Conservation (phyloP, 1,139 yeast species). For the Lodderomyces beijingensis region DNA sequence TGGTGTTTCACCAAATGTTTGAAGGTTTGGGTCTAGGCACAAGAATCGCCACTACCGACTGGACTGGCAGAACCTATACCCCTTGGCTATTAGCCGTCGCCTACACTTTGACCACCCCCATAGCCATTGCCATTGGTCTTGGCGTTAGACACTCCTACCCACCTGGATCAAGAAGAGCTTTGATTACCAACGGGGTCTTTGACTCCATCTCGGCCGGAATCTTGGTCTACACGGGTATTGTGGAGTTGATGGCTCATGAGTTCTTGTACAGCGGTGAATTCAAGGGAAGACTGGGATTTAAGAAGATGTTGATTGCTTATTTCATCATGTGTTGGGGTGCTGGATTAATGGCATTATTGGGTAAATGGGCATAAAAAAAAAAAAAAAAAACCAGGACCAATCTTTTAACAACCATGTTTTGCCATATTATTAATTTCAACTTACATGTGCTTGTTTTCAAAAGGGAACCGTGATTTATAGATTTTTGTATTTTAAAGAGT, state of each 20-base stretch:
- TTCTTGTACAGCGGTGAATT: conserved; percentile 67
- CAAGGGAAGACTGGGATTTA: conserved; percentile 45
- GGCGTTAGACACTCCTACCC: conserved; percentile 71
- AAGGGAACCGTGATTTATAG: too few species aligned
- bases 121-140: conserved; percentile 80
- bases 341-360: conserved; percentile 80
- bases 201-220: conserved; percentile 87
- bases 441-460: too few species aligned
- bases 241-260: conserved; percentile 86
- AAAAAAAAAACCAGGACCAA: too few species aligned
- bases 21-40: conserved; percentile 93
- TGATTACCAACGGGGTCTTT: conserved; percentile 71
- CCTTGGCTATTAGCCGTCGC: conserved; percentile 60
- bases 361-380: conserved; percentile 79
- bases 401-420: too few species aligned
- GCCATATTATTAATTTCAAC: too few species aligned
- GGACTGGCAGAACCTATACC: conserved; percentile 51
- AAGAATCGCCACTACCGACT: conserved; percentile 67
- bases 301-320: conserved; percentile 36
- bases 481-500: too few species aligned
- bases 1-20: conserved; percentile 87
- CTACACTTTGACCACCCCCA: conserved; percentile 75
- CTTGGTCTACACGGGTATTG: conserved; percentile 77
- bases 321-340: conserved; percentile 61
- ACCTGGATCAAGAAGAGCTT: conserved; percentile 56